Evolutionary conservation across 176 grass and related monocot species (phyloP).

Genomic region (Bromus sterilis): DNA sequence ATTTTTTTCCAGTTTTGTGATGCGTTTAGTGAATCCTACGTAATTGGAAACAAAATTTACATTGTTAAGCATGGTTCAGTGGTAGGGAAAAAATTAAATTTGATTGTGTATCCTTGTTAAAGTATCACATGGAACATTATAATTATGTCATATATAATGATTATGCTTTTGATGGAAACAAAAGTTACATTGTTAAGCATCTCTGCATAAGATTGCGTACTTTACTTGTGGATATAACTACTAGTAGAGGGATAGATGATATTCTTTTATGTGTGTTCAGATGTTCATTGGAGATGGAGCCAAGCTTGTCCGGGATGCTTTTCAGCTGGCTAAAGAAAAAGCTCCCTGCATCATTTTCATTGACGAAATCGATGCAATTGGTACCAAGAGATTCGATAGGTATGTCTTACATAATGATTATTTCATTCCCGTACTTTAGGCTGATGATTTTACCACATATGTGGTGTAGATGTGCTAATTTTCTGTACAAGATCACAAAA

Average conservation of each 20-base stretch:
- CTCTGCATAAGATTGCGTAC: too few relatives aligned
- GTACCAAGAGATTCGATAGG: conserved; percentile 88
- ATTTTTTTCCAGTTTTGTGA: not conserved
- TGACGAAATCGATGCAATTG: conserved; percentile 95
- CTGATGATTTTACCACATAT: not conserved
- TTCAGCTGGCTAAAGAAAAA: conserved; percentile 93
- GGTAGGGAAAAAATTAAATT: not conserved
- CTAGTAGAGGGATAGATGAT: not conserved
- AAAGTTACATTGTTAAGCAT: too few relatives aligned
- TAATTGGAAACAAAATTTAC: not conserved
- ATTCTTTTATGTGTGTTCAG: conserved; percentile 23
- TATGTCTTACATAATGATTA: conserved; percentile 4
- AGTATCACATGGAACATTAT: not conserved
- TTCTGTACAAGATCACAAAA: not conserved
- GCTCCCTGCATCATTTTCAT: conserved; percentile 94
- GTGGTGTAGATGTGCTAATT: not conserved
- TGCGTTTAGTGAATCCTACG: not conserved
- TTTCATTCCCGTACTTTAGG: not conserved
- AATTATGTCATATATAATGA: too few relatives aligned
- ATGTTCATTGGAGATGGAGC: conserved; percentile 97
- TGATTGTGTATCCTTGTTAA: not conserved
- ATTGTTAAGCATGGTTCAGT: not conserved
- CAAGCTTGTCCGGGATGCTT: conserved; percentile 86
- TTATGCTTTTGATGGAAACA: too few relatives aligned
- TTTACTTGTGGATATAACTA: conserved; percentile 10